phyloP scores from a whole-genome alignment of 805 yeast genomes.

The Lipomyces yamadae region DNA sequence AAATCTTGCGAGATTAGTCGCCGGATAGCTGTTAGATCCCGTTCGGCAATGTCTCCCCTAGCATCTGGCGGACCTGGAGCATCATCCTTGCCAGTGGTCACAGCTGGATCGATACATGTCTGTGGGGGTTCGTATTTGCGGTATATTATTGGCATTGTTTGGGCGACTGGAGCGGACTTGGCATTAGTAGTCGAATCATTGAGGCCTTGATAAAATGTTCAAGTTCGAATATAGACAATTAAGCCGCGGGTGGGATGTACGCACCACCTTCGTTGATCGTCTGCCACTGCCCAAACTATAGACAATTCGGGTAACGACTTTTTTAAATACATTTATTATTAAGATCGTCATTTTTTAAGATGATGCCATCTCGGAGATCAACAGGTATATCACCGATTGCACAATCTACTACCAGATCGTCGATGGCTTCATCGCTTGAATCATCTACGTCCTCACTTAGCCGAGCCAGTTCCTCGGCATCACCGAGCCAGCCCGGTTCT shows the following conservation, averaged over 20 bases:
- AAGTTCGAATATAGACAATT: no score
- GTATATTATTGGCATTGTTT: slow-evolving; percentile 17
- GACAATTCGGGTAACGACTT: no score
- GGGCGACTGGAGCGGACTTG: background rate
- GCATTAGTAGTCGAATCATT: background rate
- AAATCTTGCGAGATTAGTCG: slow-evolving; percentile 70
- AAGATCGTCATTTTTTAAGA: background rate
- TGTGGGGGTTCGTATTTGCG: slow-evolving; percentile 22
- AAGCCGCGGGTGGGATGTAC: no score
- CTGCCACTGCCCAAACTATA: no score
- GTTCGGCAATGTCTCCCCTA: slow-evolving; percentile 36
- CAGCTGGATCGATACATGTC: background rate
- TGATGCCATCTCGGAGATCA: background rate
- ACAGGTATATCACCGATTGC: background rate
- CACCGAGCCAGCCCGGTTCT: background rate
- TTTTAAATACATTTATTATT: background rate
- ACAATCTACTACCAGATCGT: background rate
- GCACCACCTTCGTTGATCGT: background rate
- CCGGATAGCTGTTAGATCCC: slow-evolving; percentile 45
- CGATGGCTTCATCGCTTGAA: background rate
- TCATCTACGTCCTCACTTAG: slow-evolving; percentile 2
- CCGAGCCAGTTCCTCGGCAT: background rate
- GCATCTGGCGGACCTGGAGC: background rate
- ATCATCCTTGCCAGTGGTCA: background rate
- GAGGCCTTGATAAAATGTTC: no score